Evolutionary conservation across 441 rosid genomes (phyloP), one percentile per base, ranked within the genome.

Genomic region (Isatis lusitanica): DNA sequence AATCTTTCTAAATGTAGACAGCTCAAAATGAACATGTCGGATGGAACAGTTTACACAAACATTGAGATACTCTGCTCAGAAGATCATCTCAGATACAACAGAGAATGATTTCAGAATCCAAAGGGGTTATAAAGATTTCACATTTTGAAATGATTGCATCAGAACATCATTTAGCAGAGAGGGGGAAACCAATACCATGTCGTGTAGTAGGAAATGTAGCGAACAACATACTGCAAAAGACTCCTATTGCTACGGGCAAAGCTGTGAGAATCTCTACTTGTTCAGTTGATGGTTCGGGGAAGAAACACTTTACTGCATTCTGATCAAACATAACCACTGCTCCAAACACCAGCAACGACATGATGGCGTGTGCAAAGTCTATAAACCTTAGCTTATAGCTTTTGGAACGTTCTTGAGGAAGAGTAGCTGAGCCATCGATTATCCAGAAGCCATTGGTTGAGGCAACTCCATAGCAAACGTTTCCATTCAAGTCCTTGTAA

Each of bases 171-270:
- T 46, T 74, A 26, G 81, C 40, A 15, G 97, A 63, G 15, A 76
- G 21, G 4, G 79, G 90, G 62, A 92, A 92, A 47, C 98, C 98
- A 9, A 94, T 84, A 43, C 98, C 98, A 53, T 90, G 95, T 50
- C 97, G 97, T 60, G 77, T 81, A 17, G 95, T 88, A 0, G 98
- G 98, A 67, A 94, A 94, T 13, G 78, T 83, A 63, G 89, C 86
- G 40, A 92, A 94, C 70, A 92, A 33, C 94, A 89, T 85, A 53
- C 96, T 90, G 43, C 92, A 84, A 7, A 89, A 17, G 24, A 81
- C 86, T 12, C 97, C 98, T 36, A 90, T 68, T 42, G 82, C 94
- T 9, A 94, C 87, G 0, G 98, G 97, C 84, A 94, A 76, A 4
- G 87, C 76, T 5, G 91, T 83, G 57, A 94, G 97, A 38, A 88